Base-by-base conservation (phyloP, 1,284 basidiomycete genomes). In the Trichosporon asahii region DNA sequence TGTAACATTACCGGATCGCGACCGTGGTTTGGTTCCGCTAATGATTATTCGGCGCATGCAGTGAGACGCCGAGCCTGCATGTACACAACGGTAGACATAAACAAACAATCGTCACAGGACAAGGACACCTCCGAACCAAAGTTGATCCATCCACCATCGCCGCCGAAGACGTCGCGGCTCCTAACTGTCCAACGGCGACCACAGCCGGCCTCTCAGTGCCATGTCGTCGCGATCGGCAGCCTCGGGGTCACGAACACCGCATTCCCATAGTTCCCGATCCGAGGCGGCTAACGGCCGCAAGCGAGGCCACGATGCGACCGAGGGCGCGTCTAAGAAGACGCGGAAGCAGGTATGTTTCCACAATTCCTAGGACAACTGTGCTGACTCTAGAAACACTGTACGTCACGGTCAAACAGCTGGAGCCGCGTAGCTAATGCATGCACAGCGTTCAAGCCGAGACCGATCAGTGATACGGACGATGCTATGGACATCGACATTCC, bases 401-500 rank as follows among this genome's bases (percentile, higher is more conserved):
- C 21, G 35, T 40, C 18, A 5, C 25, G 63, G 25, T 64, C 35
- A 29, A 44, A 11, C 35, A 40, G 8, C 21, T 11, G 18, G 5
- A 14, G 63, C 4, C 21, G n/a, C 35, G 8, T 21, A 7, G 27
- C 57, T 61, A 12, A 61, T 27, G n/a, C 60, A 12, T n/a, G 44
- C 68, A 66, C 65, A 37, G 46, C 61, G 2, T 71, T 71, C 53
- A 71, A 66, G 14, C 70, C 68, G 2, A 27, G 44, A 27, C 71
- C 71, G 11, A 64, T 68, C 1, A 49, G 33, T 31, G 64, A 46
- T 44, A 23, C 78, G 2, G 76, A 77, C 25, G 73, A 57, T 18
- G 65, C 71, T 15, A 72, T 75, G 9, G 68, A 73, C 0, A 29
- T 73, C 1, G 68, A 73, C 40, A 66, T 79, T 8, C 75, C 74